Evolutionary conservation across 2,329 filamentous ascomycete genomes (phyloP).

Genomic region (Sporothrix pallida): DNA sequence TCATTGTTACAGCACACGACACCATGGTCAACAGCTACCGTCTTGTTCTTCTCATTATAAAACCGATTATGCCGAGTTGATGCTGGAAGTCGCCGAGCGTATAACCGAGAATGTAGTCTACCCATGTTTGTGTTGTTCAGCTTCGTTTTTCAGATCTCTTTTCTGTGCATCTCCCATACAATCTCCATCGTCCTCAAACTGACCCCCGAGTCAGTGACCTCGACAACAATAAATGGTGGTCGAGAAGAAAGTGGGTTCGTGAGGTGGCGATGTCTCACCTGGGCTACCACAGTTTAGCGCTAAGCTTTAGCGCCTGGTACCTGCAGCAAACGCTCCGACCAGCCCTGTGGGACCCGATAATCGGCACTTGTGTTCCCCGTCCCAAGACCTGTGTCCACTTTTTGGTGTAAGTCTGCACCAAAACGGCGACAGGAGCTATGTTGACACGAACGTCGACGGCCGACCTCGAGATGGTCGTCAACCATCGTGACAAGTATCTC

Average conservation of each 20-base stretch:
- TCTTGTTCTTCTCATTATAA: too few relatives aligned
- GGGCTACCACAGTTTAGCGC: not conserved
- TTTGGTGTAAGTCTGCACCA: conserved; percentile 1
- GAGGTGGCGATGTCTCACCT: not conserved
- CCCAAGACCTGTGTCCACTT: not conserved
- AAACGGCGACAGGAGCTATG: not conserved
- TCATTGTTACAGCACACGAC: too few relatives aligned
- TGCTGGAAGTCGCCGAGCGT: too few relatives aligned
- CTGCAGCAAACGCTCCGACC: not conserved
- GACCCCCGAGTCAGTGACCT: not conserved
- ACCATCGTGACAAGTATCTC: not conserved
- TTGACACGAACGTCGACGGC: not conserved
- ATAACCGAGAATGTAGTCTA: too few relatives aligned
- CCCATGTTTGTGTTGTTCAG: too few relatives aligned
- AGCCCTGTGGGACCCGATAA: not conserved
- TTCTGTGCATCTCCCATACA: not conserved
- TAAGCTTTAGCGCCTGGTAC: not conserved
- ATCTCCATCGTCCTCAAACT: not conserved
- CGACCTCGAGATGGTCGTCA: not conserved
- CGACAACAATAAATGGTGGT: not conserved
- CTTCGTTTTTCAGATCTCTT: not conserved
- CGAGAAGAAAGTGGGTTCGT: not conserved
- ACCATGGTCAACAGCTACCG: too few relatives aligned
- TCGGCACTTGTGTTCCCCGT: not conserved
- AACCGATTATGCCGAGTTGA: too few relatives aligned